A percentile compares a stretch with the other conserved stretches of the same genome.
These are phyloP conservation scores for Vigna unguiculata DNA, from an alignment of 306 rosid species.

Conservation along the genomic window DNA sequence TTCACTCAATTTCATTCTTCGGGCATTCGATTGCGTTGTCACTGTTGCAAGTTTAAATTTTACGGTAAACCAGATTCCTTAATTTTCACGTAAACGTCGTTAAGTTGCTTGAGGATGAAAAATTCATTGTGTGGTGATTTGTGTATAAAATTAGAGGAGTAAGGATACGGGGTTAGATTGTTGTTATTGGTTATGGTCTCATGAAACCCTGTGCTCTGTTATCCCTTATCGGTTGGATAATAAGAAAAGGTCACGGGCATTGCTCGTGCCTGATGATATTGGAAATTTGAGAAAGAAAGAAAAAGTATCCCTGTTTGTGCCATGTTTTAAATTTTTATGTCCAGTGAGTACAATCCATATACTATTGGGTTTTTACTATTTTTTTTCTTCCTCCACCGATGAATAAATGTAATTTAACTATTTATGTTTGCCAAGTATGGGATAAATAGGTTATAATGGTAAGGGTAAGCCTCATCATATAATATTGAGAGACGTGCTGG, in stretches of 20 bases:
- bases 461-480: background rate
- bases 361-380: background rate
- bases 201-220: background rate
- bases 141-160: background rate
- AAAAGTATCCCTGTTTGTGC: background rate
- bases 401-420: too few species aligned
- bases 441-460: background rate
- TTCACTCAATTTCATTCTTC: background rate
- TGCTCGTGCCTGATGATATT: too few species aligned
- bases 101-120: background rate
- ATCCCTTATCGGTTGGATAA: background rate
- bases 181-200: background rate
- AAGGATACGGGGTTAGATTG: too few species aligned
- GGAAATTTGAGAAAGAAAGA: background rate
- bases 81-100: background rate
- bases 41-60: background rate
- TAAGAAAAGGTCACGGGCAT: too few species aligned
- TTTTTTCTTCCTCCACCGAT: background rate
- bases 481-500: background rate
- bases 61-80: background rate
- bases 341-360: too few species aligned
- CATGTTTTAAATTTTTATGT: background rate
- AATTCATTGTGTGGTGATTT: background rate
- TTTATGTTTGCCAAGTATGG: too few species aligned
- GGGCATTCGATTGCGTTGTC: background rate